These are phyloP conservation scores for Podospora tetraspora DNA, from an alignment of 495 filamentous ascomycete genomes.

Conservation along the genomic window DNA sequence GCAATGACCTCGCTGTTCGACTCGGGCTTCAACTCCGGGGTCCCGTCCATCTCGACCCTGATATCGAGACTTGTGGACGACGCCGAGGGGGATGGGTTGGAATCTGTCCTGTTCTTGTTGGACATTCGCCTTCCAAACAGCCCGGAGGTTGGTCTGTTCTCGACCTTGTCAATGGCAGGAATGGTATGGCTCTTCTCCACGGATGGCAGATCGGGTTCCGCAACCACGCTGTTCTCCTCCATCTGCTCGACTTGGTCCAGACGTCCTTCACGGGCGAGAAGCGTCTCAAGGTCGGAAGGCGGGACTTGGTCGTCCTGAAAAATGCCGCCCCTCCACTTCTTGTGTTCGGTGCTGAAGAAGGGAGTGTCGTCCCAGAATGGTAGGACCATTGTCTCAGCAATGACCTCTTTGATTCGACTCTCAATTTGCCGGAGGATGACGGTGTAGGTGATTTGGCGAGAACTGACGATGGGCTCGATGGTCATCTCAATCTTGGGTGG, in stretches of 20 bases:
- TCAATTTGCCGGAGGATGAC: slow-evolving; percentile 91
- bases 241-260: slow-evolving; percentile 44
- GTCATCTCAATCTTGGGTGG: slow-evolving; percentile 88
- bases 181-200: slow-evolving; percentile 59
- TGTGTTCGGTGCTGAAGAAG: slow-evolving; percentile 71
- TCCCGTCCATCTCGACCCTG: slow-evolving; percentile 16
- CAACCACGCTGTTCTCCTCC: slow-evolving; percentile 25
- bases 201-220: slow-evolving; percentile 37
- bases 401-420: slow-evolving; percentile 84
- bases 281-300: slow-evolving; percentile 37
- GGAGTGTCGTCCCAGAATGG: slow-evolving; percentile 95
- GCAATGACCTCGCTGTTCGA: slow-evolving; percentile 18
- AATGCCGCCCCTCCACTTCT: slow-evolving; percentile 82
- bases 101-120: slow-evolving; percentile 29
- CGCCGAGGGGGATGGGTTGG: slow-evolving; percentile 22
- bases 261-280: slow-evolving; percentile 55
- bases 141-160: slow-evolving; percentile 31
- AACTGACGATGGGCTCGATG: slow-evolving; percentile 91
- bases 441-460: slow-evolving; percentile 88
- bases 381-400: slow-evolving; percentile 86
- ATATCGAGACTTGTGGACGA: slow-evolving; percentile 40
- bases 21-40: slow-evolving; percentile 19
- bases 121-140: slow-evolving; percentile 39
- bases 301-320: slow-evolving; percentile 55
- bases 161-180: slow-evolving; percentile 22